phyloP scores from a whole-genome alignment of 2,329 filamentous ascomycete species.

The Colletotrichum liaoningense region DNA sequence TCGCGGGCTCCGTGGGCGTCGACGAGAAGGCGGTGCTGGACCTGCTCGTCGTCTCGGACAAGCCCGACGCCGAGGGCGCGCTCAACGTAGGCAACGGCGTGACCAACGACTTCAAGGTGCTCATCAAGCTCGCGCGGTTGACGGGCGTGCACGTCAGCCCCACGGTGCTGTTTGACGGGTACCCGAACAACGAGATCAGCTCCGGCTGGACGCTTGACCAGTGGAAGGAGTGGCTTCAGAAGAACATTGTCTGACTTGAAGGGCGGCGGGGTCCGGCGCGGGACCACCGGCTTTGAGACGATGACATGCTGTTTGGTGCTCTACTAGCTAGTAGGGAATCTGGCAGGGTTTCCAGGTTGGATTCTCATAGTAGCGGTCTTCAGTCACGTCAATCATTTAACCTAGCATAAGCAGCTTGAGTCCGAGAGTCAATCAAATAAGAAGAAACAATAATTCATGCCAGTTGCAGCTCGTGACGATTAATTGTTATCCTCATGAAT shows the following conservation, averaged over 20 bases:
- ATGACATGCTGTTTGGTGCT: neutral
- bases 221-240: conserved; percentile 85
- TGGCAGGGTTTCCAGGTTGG: neutral
- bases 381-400: neutral
- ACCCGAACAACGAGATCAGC: conserved; percentile 82
- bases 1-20: conserved; percentile 77
- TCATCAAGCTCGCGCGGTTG: conserved; percentile 83
- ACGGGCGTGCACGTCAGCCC: conserved; percentile 91
- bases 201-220: conserved; percentile 83
- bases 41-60: conserved; percentile 76
- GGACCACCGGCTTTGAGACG: conserved; percentile 15
- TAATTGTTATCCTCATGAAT: neutral
- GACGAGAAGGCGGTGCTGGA: conserved; percentile 77
- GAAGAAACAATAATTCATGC: neutral
- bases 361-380: neutral
- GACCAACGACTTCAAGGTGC: conserved; percentile 85
- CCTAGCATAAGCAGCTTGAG: neutral
- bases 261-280: neutral
- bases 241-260: conserved; percentile 57
- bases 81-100: conserved; percentile 85
- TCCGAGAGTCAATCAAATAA: neutral
- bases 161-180: conserved; percentile 88
- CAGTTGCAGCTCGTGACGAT: neutral
- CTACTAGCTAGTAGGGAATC: neutral
- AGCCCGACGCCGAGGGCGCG: conserved; percentile 72